Percentiles rank a stretch among this genome's conserved stretches.
phyloP scores from a whole-genome alignment of 257 asterid species.

The Przewalskia tangutica region DNA sequence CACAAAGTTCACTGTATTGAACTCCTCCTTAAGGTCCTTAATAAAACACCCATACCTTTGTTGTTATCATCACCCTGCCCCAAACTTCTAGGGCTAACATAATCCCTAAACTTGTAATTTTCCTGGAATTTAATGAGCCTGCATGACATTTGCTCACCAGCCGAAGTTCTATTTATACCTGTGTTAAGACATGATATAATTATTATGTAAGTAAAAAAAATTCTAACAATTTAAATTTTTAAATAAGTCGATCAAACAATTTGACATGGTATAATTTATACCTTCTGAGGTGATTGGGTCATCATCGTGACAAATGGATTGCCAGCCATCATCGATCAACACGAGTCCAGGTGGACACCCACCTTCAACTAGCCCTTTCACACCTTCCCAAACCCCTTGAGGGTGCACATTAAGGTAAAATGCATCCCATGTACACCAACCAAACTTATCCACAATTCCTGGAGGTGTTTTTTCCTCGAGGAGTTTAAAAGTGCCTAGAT shows the following conservation, averaged over 20 bases:
- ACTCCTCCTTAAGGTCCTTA: conserved; percentile 53
- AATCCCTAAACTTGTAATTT: conserved; percentile 72
- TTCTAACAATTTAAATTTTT: not conserved
- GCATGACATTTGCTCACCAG: conserved; percentile 97
- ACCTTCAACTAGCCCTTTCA: conserved; percentile 70
- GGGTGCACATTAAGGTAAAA: conserved; percentile 85
- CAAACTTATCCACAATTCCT: conserved; percentile 85
- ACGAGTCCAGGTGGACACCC: conserved; percentile 96
- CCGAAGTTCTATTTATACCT: conserved; percentile 57
- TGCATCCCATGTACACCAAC: conserved; percentile 99
- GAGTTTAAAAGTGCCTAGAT: conserved; percentile 64
- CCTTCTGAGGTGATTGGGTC: conserved; percentile 70
- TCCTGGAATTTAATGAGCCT: conserved; percentile 65
- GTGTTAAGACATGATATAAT: not conserved
- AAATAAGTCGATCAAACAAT: not conserved
- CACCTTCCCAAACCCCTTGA: conserved; percentile 75
- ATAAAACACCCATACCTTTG: conserved; percentile 73
- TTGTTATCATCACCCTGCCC: too few species aligned
- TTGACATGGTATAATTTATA: not conserved
- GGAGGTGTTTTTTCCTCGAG: conserved; percentile 87
- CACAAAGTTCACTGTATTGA: conserved; percentile 55
- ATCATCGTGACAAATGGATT: conserved; percentile 85
- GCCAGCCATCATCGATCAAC: conserved; percentile 91
- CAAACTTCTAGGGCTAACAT: conserved; percentile 42
- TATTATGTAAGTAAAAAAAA: not conserved